phyloP scores from a whole-genome alignment of 164 flowering plant genomes.

The Tetracentron sinense region DNA sequence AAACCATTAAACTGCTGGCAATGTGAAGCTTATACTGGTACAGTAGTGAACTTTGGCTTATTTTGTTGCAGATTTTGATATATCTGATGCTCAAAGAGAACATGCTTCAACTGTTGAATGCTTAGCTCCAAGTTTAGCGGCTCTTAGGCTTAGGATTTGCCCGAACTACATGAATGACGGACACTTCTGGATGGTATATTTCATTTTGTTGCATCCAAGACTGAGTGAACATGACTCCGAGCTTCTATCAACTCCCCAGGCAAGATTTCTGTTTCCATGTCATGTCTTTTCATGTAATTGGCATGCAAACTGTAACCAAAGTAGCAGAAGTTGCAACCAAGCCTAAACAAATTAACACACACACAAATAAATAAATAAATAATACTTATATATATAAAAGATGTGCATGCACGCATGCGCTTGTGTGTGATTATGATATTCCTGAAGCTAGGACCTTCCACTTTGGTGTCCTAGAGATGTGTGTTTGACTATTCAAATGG shows the following conservation, averaged over 20 bases:
- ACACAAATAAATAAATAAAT: neutral
- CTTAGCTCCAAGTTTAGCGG: constrained; percentile 42
- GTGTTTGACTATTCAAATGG: too few species aligned
- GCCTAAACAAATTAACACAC: too few species aligned
- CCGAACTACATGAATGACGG: constrained; percentile 36
- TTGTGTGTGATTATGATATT: too few species aligned
- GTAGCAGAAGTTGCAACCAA: neutral
- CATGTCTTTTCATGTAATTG: neutral
- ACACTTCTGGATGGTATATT: constrained; percentile 68
- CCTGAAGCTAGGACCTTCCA: too few species aligned
- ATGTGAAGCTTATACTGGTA: neutral
- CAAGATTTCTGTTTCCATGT: constrained; percentile 24
- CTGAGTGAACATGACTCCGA: constrained; percentile 37
- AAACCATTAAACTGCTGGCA: neutral
- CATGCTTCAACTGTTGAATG: constrained; percentile 47
- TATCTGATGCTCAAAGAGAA: constrained; percentile 51
- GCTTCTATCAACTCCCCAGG: constrained; percentile 56
- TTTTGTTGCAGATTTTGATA: constrained; percentile 47
- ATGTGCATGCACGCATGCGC: too few species aligned
- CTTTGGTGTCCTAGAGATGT: too few species aligned
- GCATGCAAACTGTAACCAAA: neutral
- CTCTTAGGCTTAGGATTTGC: constrained; percentile 35
- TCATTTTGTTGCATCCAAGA: constrained; percentile 57
- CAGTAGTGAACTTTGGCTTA: neutral
- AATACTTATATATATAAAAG: too few species aligned